Conservation (phyloP, 257 asterid species). For the Leptodermis oblonga region DNA sequence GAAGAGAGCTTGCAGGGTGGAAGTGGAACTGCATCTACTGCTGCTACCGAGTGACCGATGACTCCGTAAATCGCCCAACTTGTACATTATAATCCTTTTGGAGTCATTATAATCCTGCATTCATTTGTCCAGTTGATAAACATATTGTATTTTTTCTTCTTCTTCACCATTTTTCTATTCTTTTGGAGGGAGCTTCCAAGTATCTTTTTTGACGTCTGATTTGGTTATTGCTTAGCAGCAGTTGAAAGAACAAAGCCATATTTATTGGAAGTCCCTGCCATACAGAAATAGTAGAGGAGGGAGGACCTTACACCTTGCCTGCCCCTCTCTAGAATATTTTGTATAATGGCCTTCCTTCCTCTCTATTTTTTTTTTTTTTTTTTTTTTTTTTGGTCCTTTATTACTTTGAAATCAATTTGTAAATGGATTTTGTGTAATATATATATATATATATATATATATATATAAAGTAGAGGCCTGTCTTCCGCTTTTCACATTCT, state of each 20-base stretch:
- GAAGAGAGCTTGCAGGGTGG: conserved; percentile 47
- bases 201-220: conserved; percentile 19
- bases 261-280: conserved; percentile 23
- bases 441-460: not conserved
- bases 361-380: no score
- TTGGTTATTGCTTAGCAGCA: conserved; percentile 25
- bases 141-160: conserved; percentile 1
- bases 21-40: no score
- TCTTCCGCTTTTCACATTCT: not conserved
- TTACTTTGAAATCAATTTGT: conserved; percentile 27
- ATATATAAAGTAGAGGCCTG: not conserved
- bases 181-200: conserved; percentile 39
- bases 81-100: conserved; percentile 27
- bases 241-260: conserved; percentile 15
- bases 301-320: no score
- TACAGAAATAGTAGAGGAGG: conserved; percentile 22
- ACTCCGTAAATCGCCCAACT: conserved; percentile 18
- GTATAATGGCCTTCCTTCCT: conserved; percentile 23
- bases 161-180: conserved; percentile 31
- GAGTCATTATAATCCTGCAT: conserved; percentile 17
- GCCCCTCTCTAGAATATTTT: conserved; percentile 19
- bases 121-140: conserved; percentile 27
- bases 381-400: not conserved
- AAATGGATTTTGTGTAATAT: conserved; percentile 35
- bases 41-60: conserved; percentile 17